A percentile compares a stretch with the other conserved stretches of the same genome.
These are phyloP conservation scores for Prorocentrum cordatum DNA, from an alignment of 169 alveolate species.

Conservation along the genomic window DNA sequence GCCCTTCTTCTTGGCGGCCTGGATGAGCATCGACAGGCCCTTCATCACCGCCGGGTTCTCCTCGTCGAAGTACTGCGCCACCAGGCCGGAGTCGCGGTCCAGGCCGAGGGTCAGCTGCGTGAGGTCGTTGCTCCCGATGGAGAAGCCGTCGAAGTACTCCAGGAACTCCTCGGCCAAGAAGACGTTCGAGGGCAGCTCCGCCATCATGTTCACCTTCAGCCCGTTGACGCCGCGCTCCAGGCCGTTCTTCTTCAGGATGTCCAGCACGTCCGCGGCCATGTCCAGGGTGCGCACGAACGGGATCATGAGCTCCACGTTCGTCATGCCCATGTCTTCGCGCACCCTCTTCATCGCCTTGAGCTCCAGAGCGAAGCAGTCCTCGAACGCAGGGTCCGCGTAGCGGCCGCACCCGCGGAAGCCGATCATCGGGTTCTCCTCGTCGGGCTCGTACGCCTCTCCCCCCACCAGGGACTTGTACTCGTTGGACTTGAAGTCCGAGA, in stretches of 20 bases:
- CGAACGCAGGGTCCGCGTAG: constrained; percentile 52
- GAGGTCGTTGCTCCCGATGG: constrained; percentile 50
- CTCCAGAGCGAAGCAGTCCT: constrained; percentile 68
- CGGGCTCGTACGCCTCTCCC: constrained; percentile 59
- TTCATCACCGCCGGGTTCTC: constrained; percentile 59
- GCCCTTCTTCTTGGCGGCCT: constrained; percentile 66
- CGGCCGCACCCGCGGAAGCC: constrained; percentile 70
- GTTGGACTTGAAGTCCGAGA: constrained; percentile 64
- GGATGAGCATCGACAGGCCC: constrained; percentile 38
- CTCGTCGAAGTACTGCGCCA: constrained; percentile 63
- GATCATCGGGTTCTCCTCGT: constrained; percentile 65
- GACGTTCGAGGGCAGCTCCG: constrained; percentile 54
- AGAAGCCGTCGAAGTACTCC: constrained; percentile 59
- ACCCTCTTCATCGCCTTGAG: constrained; percentile 59
- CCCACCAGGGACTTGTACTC: constrained; percentile 66
- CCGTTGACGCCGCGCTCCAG: constrained; percentile 39
- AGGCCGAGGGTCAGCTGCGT: constrained; percentile 56
- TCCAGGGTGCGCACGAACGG: constrained; percentile 67
- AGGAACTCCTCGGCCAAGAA: constrained; percentile 61
- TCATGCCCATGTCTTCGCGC: constrained; percentile 61
- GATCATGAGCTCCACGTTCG: constrained; percentile 62
- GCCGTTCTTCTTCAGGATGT: constrained; percentile 45
- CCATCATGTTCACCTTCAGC: constrained; percentile 64
- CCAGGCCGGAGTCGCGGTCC: constrained; percentile 56
- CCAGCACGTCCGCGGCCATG: constrained; percentile 52